A percentile compares a stretch with the other conserved stretches of the same genome.
Conservation (phyloP, 163 green algal genomes). For the Chlorella variabilis region DNA sequence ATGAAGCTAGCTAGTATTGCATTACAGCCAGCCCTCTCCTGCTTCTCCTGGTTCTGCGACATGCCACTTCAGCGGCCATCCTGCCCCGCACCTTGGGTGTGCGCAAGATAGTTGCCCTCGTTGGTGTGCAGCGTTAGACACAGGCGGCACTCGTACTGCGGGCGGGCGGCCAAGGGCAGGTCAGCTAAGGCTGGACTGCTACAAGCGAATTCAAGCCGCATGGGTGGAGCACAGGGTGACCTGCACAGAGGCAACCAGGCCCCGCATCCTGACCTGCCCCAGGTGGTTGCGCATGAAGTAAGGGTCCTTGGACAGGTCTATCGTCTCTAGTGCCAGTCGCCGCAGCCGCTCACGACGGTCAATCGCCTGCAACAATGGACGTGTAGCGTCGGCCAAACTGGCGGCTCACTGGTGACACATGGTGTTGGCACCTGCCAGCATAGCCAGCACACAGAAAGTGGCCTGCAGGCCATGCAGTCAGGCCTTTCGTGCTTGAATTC, state of each 20-base stretch:
- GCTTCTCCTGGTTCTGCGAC: no score
- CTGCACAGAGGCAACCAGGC: no score
- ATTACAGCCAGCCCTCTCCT: no score
- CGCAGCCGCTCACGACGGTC: constrained; percentile 94
- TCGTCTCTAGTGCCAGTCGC: constrained; percentile 97
- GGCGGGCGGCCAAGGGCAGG: no score
- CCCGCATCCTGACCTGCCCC: constrained; percentile 71
- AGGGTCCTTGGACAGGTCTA: constrained; percentile 98
- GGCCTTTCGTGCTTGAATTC: no score
- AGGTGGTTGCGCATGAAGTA: constrained; percentile 99
- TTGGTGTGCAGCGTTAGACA: constrained; percentile 99
- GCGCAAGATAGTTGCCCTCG: constrained; percentile 99
- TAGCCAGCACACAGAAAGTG: no score
- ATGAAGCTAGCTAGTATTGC: no score
- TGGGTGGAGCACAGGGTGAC: no score
- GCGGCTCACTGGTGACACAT: neutral
- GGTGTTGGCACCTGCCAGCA: no score
- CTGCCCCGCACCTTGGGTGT: constrained; percentile 93
- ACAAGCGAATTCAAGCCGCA: no score
- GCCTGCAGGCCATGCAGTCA: neutral
- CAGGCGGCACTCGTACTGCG: constrained; percentile 96
- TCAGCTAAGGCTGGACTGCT: no score
- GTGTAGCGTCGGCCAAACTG: neutral
- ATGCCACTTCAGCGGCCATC: no score
- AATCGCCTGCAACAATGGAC: constrained; percentile 82